Percentiles rank a stretch among this genome's conserved stretches.
These are phyloP conservation scores for Pyricularia sp. DNA, from an alignment of 2,329 filamentous ascomycete genomes.

Conservation along the genomic window DNA sequence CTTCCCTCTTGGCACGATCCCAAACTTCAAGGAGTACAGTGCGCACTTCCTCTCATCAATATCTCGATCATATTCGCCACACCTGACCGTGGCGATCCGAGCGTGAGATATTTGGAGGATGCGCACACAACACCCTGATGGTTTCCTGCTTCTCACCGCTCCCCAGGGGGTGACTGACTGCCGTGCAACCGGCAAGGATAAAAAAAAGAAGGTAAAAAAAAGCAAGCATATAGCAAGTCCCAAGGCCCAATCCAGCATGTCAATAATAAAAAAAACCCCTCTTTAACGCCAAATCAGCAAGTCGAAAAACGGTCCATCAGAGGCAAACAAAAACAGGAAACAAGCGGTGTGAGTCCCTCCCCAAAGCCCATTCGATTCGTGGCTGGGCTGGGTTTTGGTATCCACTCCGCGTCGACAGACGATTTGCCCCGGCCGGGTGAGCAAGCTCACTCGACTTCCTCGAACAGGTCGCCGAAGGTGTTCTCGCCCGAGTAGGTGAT, in stretches of 20 bases:
- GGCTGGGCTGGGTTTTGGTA: background rate
- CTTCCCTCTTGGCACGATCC: background rate
- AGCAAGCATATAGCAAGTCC: background rate
- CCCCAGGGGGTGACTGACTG: background rate
- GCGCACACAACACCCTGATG: background rate
- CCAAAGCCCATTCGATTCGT: background rate
- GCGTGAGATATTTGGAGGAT: background rate
- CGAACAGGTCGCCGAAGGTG: slow-evolving; percentile 62
- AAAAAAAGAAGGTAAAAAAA: background rate
- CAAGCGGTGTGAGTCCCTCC: background rate
- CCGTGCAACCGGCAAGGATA: background rate
- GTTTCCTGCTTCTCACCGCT: background rate
- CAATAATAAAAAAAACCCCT: background rate
- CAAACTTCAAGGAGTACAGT: background rate
- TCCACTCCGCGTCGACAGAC: background rate
- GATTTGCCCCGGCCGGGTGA: background rate
- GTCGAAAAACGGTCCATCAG: background rate
- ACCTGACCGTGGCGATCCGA: background rate
- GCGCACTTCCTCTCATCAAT: background rate
- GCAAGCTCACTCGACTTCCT: slow-evolving; percentile 2
- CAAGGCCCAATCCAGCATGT: background rate
- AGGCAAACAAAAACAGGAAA: slow-evolving; percentile 3
- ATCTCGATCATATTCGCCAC: background rate
- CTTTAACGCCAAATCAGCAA: background rate
- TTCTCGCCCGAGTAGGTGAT: slow-evolving; percentile 99